These are phyloP conservation scores for Podaxis sp. DNA, from an alignment of 768 basidiomycete species.

Conservation along the genomic window DNA sequence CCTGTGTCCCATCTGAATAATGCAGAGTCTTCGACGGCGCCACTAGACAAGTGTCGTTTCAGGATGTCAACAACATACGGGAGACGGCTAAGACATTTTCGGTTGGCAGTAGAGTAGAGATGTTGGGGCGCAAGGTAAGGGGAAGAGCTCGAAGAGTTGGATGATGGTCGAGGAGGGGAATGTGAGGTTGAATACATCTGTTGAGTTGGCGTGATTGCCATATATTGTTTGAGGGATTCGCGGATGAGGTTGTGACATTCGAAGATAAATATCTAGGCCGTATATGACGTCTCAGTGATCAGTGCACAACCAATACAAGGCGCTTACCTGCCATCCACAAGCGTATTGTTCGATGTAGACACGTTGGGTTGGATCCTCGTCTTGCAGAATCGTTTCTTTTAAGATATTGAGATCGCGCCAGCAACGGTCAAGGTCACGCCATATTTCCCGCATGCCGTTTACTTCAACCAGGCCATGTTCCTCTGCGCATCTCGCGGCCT, in stretches of 20 bases:
- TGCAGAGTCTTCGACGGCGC: conserved; percentile 30
- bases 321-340: conserved; percentile 81
- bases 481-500: conserved; percentile 59
- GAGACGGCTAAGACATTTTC: conserved; percentile 50
- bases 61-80: conserved; percentile 53
- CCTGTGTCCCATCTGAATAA: conserved; percentile 88
- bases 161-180: conserved; percentile 49
- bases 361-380: conserved; percentile 33
- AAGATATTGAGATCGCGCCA: conserved; percentile 84
- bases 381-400: conserved; percentile 33
- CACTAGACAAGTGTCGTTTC: conserved; percentile 44
- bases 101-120: conserved; percentile 48
- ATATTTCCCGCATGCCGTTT: conserved; percentile 71
- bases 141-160: conserved; percentile 39
- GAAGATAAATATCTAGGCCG: conserved; percentile 78
- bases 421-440: conserved; percentile 77
- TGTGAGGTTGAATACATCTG: conserved; percentile 34
- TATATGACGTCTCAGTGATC: conserved; percentile 19
- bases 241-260: conserved; percentile 90
- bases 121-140: conserved; percentile 48
- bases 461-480: conserved; percentile 59
- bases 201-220: conserved; percentile 24
- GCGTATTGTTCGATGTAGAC: conserved; percentile 59
- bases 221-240: conserved; percentile 70
- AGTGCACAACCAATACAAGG: conserved; percentile 7